Percentiles rank a stretch among this genome's conserved stretches.
phyloP scores from a whole-genome alignment of 768 basidiomycete species.

The Myochromella boudieri region DNA sequence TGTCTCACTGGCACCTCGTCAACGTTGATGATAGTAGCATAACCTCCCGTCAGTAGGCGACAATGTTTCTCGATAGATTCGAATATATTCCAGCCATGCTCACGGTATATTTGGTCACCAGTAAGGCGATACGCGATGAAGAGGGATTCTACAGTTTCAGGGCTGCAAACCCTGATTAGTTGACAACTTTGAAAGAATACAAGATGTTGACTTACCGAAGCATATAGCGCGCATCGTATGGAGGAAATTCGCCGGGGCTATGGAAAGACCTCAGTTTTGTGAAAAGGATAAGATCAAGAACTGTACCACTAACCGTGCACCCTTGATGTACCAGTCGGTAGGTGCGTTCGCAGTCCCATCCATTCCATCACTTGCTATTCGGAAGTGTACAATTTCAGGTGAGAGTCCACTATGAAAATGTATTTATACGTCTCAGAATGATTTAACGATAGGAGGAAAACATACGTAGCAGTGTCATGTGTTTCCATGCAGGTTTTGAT shows the following conservation, averaged over 20 bases:
- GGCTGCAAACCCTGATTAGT: constrained; percentile 41
- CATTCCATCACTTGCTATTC: constrained; percentile 57
- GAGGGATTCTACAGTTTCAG: constrained; percentile 93
- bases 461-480: constrained; percentile 81
- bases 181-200: background rate
- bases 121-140: constrained; percentile 92
- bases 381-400: constrained; percentile 89
- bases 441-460: constrained; percentile 7
- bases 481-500: constrained; percentile 88
- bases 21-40: constrained; percentile 81
- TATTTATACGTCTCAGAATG: background rate
- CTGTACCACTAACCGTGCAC: constrained; percentile 48
- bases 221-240: constrained; percentile 91
- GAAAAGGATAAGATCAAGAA: background rate
- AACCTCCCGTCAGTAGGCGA: constrained; percentile 75
- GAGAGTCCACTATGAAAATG: constrained; percentile 63
- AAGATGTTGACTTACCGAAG: constrained; percentile 57
- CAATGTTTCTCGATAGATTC: constrained; percentile 86
- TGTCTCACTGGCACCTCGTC: constrained; percentile 66
- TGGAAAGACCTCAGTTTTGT: background rate
- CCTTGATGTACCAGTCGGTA: constrained; percentile 92
- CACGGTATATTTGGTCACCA: constrained; percentile 77
- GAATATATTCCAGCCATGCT: constrained; percentile 88
- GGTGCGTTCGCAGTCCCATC: constrained; percentile 41
- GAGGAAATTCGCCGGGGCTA: constrained; percentile 40